Conservation (phyloP, 225 moss, liverwort and hornwort genomes). For the Pseudoscleropodium purum region DNA sequence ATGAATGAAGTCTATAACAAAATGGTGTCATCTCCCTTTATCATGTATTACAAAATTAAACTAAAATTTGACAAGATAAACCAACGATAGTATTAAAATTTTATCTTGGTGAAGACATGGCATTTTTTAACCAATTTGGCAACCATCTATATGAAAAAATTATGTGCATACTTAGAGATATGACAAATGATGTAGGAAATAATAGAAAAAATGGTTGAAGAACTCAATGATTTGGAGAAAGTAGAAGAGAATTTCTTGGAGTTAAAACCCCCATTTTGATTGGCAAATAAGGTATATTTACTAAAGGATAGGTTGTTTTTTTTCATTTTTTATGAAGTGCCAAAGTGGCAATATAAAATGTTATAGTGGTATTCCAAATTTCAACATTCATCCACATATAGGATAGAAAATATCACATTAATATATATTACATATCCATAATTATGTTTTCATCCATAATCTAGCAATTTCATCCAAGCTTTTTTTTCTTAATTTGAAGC, state of each 20-base stretch:
- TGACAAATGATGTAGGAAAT: background rate
- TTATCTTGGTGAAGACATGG: background rate
- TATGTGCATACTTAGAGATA: accelerated
- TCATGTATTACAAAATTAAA: background rate
- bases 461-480: too few species aligned
- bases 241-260: background rate
- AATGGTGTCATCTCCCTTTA: background rate
- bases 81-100: background rate
- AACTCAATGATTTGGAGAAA: background rate
- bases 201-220: background rate
- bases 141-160: background rate
- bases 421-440: too few species aligned
- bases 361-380: too few species aligned
- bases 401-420: too few species aligned
- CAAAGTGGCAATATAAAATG: too few species aligned
- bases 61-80: background rate
- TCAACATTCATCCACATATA: too few species aligned
- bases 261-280: background rate
- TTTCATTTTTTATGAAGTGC: too few species aligned
- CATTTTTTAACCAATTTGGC: background rate
- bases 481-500: too few species aligned
- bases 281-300: background rate
- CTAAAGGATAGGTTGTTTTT: background rate
- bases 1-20: background rate
- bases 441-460: too few species aligned